phyloP scores from a whole-genome alignment of 805 yeast species.

The Metschnikowia bowlesiae region DNA sequence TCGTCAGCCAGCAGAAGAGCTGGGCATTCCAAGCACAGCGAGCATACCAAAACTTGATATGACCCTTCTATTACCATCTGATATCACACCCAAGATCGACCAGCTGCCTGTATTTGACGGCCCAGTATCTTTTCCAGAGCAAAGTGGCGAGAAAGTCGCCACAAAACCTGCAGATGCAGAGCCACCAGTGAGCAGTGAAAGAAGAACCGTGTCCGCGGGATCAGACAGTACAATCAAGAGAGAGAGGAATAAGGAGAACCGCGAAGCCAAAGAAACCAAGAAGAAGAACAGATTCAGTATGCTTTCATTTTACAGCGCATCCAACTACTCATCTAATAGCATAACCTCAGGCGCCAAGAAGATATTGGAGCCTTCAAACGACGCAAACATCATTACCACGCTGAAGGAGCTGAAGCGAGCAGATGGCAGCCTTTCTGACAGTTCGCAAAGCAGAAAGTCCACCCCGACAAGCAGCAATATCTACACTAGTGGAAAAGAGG shows the following conservation, averaged over 20 bases:
- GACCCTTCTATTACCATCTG: slow-evolving; percentile 9
- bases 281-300: slow-evolving; percentile 41
- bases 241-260: slow-evolving; percentile 15
- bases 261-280: slow-evolving; percentile 25
- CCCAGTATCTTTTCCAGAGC: not conserved
- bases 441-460: slow-evolving; percentile 22
- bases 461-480: slow-evolving; percentile 20
- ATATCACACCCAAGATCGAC: slow-evolving; percentile 27
- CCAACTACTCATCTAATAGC: slow-evolving; percentile 21
- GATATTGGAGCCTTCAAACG: slow-evolving; percentile 23
- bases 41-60: slow-evolving; percentile 16
- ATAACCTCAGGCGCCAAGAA: slow-evolving; percentile 18
- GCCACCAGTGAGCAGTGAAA: not conserved
- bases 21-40: slow-evolving; percentile 2
- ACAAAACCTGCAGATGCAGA: slow-evolving; percentile 1
- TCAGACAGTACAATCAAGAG: slow-evolving; percentile 4
- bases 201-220: slow-evolving; percentile 2
- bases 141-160: slow-evolving; percentile 1
- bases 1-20: slow-evolving; percentile 8
- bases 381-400: slow-evolving; percentile 4
- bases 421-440: slow-evolving; percentile 28
- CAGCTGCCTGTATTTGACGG: slow-evolving; percentile 28
- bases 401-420: slow-evolving; percentile 22
- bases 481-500: slow-evolving; percentile 44
- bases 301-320: slow-evolving; percentile 39